Percentiles rank a stretch among this genome's conserved stretches.
phyloP scores from a whole-genome alignment of 1,284 basidiomycete species.

The Trichosporon sp. region DNA sequence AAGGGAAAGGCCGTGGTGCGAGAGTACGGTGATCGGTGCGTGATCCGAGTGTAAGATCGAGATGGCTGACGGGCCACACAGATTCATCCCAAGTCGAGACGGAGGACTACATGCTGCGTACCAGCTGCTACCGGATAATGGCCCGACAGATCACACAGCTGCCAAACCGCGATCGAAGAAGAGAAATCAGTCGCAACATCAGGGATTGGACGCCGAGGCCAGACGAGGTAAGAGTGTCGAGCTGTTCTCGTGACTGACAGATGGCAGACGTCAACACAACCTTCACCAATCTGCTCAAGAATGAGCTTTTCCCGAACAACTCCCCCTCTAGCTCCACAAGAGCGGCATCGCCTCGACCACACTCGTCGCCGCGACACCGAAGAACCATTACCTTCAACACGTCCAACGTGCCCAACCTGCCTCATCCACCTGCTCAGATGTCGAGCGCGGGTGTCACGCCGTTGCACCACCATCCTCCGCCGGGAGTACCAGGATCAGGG shows the following conservation, averaged over 20 bases:
- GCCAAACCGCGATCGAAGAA: background rate
- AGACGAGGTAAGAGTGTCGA: constrained; percentile 41
- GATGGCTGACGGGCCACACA: constrained; percentile 19
- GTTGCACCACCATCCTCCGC: constrained; percentile 42
- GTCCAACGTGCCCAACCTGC: constrained; percentile 28
- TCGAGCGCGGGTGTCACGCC: constrained; percentile 43
- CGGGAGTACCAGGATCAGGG: constrained; percentile 25
- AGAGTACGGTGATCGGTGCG: constrained; percentile 48
- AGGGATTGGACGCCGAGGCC: constrained; percentile 45
- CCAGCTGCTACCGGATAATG: constrained; percentile 49
- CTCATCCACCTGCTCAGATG: constrained; percentile 2
- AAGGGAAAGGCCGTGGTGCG: constrained; percentile 36
- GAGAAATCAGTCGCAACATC: constrained; percentile 7
- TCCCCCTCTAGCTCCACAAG: constrained; percentile 19
- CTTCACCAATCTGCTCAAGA: constrained; percentile 52
- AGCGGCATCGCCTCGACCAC: constrained; percentile 21
- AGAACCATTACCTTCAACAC: constrained; percentile 35
- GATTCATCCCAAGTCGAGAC: constrained; percentile 55
- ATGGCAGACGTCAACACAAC: constrained; percentile 54
- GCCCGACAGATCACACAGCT: constrained; percentile 11
- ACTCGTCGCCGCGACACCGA: constrained; percentile 25
- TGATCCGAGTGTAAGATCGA: constrained; percentile 2
- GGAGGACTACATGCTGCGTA: constrained; percentile 53
- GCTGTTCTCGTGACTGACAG: constrained; percentile 4
- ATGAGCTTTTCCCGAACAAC: constrained; percentile 51